These are phyloP conservation scores for Cutaneotrichosporon arboriforme DNA, from an alignment of 1,284 basidiomycete species.

Conservation along the genomic window DNA sequence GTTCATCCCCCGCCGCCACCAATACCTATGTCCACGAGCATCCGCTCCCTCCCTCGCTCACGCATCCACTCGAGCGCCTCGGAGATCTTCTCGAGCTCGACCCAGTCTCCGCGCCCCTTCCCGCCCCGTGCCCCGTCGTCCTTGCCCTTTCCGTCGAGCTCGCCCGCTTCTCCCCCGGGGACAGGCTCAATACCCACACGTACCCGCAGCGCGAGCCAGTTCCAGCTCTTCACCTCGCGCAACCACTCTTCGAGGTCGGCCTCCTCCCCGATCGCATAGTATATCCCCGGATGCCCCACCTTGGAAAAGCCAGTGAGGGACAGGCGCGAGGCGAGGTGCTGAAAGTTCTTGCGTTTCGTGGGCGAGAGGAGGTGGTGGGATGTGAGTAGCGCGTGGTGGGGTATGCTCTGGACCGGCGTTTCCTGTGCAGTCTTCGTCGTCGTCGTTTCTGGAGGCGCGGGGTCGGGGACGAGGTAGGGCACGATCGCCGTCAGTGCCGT, in stretches of 20 bases:
- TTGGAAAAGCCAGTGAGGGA: constrained; percentile 63
- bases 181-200: constrained; percentile 49
- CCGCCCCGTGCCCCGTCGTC: constrained; percentile 31
- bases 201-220: constrained; percentile 67
- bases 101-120: constrained; percentile 41
- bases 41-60: constrained; percentile 52
- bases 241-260: constrained; percentile 61
- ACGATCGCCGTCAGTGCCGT: constrained; percentile 58
- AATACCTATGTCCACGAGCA: constrained; percentile 62
- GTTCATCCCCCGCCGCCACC: constrained; percentile 40
- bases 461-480: constrained; percentile 51
- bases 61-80: constrained; percentile 65
- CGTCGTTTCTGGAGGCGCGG: neutral
- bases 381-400: constrained; percentile 61
- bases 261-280: constrained; percentile 60
- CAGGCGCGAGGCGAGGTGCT: constrained; percentile 58
- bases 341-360: constrained; percentile 60
- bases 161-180: constrained; percentile 5
- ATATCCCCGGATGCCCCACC: constrained; percentile 65
- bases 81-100: constrained; percentile 62
- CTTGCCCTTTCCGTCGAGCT: constrained; percentile 16
- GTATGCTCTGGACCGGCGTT: neutral
- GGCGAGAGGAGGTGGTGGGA: constrained; percentile 68
- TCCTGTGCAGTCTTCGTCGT: neutral
- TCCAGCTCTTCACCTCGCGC: constrained; percentile 63